Base-by-base conservation (phyloP, 1,139 yeast species). In the Insectozyma bohioensis region DNA sequence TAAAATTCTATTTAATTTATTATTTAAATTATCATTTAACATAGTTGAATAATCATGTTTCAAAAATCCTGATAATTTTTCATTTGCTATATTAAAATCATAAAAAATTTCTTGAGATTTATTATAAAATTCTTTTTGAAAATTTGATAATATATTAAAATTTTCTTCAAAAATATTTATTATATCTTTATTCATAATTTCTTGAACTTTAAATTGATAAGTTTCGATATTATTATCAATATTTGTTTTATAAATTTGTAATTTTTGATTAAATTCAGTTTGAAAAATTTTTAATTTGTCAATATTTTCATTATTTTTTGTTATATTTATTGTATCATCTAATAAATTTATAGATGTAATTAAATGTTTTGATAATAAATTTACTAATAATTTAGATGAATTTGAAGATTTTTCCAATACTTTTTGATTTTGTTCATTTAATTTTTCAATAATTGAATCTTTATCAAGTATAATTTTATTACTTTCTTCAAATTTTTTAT, bases 1-100 rank as follows among this genome's bases (percentile, higher is more conserved):
- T 20, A 46, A 27, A 3, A 43, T 5, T 7, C 33, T 33, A 13
- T 31, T 33, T 12, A 46, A 26, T 24, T 36, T 33, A 6, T 27
- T 14, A 12, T 23, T 24, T 25, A 46, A 27, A 3, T 24, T 20
- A 4, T 30, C 22, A 17, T 37, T 38, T n/a, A 48, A 26, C 5
- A 30, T 17, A 5, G 34, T 33, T 24, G 46, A 40, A 28, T 40
- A 41, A 20, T 45, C 46, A 11, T 43, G 46, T 18, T 31, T 32
- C 18, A 47, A 37, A 31, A 37, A 42, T 5, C 45, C 48, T 9
- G 45, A 35, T 9, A 46, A 31, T 31, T 46, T 43, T 12, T 42
- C 43, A 30, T 46, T 42, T n/a, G 45, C 41, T n/a, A 40, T 35
- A 26, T 32, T 41, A 15, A 46, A 38, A 24, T 41, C 42, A 2